Base-by-base conservation (phyloP, 2,329 filamentous ascomycete genomes). In the Coniochaeta sp. region DNA sequence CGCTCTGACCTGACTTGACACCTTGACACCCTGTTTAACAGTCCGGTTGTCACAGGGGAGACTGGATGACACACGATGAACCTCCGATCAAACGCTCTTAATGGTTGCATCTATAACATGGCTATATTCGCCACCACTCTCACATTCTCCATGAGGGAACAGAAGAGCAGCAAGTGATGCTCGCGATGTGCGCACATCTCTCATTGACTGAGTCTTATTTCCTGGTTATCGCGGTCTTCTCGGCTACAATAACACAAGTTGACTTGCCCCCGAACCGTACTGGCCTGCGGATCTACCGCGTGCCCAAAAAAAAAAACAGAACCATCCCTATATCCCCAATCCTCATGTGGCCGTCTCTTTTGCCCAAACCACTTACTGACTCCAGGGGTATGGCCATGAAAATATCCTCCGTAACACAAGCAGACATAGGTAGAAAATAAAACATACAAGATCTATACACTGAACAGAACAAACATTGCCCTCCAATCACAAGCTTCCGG, bases 141-240 rank as follows among this genome's bases (percentile, higher is more conserved):
- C 22, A 47, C 42, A 14, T 4, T 9, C 5, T 28, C 30, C 54
- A 34, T 3, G 30, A 24, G 30, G 16, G 19, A 36, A 24, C 22
- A 24, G 12, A 34, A 5, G 6, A 38, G 54, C 54, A 30, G 54
- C 34, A 55, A 26, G n/a, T 55, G 54, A 55, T 55, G 17, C 54
- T 36, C 54, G 50, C 34, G 54, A 55, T 38, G 30, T 55, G 54
- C 54, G 54, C 30, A 55, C 28, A 55, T 55, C 54, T 22, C 26
- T 14, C 9, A 1, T 52, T 2, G 16, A 17, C 10, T 40, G 38
- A 40, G 34, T n/a, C 32, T 12, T 12, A 10, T 40, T 40, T 40
- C 38, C 38, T n/a, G 38, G 38, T n/a, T n/a, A n/a, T n/a, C n/a
- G n/a, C n/a, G n/a, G n/a, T n/a, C 47, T 17, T n/a, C 10, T 30